Base-by-base conservation (phyloP, 768 basidiomycete genomes). In the Pisolithus orientalis region DNA sequence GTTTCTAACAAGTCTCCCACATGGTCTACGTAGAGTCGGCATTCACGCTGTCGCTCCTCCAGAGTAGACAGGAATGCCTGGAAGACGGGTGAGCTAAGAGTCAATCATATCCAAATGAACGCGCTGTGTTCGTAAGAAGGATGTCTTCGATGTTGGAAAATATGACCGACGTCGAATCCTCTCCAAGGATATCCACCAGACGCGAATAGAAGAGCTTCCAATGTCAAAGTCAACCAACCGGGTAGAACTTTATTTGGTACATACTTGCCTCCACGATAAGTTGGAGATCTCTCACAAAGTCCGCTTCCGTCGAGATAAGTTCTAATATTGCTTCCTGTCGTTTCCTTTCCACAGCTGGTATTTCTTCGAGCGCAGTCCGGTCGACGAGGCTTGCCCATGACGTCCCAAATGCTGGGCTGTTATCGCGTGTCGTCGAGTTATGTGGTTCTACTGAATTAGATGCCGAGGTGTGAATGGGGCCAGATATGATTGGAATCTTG, bases 301-400 rank as follows among this genome's bases (percentile, higher is more conserved):
- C 82, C 7, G 76, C 78, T 66, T 99, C 95, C 0, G 95, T 98
- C 6, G 79, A 78, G 58, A 98, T 95, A 49, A 98, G 76, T 70
- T 99, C 95, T 59, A 97, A 98, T 48, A 96, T 95, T 0, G 90
- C 87, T 75, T 98, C 95, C 69, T 97, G 95, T 50, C 94, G 78
- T 53, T 83, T 85, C 43, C 94, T 77, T 65, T 98, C 95, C 24
- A 73, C 73, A 1, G 77, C 65, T 0, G 90, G 87, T 42, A 97
- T 85, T 6, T 82, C 90, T 29, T 87, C 87, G 21, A 97, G 67
- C 0, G 89, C 91, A 32, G 83, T 80, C 56, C 83, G 84, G 60
- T 96, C 90, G 0, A 97, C 85, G 47, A 97, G 70, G 65, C 93
- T 95, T 7, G 90, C 85, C 95, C 95, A 98, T 0, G 92, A 93